Evolutionary conservation across 441 rosid genomes (phyloP), one percentile per base, ranked within the genome.

Genomic region (Gossypium davidsonii): DNA sequence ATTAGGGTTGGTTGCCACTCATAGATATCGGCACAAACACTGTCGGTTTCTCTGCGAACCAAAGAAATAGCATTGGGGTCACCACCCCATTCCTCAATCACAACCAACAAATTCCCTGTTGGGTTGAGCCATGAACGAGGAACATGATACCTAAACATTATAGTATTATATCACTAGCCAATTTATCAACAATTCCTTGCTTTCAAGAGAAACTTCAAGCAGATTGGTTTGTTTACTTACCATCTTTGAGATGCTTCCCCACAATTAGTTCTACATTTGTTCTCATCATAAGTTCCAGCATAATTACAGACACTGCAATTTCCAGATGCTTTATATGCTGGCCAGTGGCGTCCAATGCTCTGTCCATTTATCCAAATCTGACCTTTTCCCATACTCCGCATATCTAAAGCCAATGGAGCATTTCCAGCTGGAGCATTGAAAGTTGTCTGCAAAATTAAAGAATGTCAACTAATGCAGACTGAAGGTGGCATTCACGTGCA

Each of bases 41-140:
- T 91, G 75, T 90, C 96, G 21, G 93, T 85, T 72, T 90, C 93
- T 75, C 99, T 81, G 77, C 93, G 86, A 23, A 93, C 98, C 80
- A 95, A 69, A 20, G 91, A 81, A 74, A 94, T 91, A 5, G 93
- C 93, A 25, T 90, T 92, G 0, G 99, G 99, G 44, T 94, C 91
- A 65, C 99, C 99, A 51, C 99, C 99, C 94, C 90, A 92, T 82
- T 94, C 99, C 79, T 94, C 99, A 66, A 92, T 89, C 67, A 92
- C 94, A 73, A 94, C 97, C 83, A 94, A 71, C 75, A 94, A 81
- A 82, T 95, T 95, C 63, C 91, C 96, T 1, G 80, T 85, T 57
- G 99, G 97, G 63, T 86, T 85, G 65, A 95, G 89, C 99, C 99
- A 95, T 0, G 96, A 91, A 48, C 78, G 87, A 71, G 99, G 99